Percentiles rank a stretch among this genome's conserved stretches.
These are phyloP conservation scores for Pleurotus ostreatus DNA, from an alignment of 768 basidiomycete genomes.

Conservation along the genomic window DNA sequence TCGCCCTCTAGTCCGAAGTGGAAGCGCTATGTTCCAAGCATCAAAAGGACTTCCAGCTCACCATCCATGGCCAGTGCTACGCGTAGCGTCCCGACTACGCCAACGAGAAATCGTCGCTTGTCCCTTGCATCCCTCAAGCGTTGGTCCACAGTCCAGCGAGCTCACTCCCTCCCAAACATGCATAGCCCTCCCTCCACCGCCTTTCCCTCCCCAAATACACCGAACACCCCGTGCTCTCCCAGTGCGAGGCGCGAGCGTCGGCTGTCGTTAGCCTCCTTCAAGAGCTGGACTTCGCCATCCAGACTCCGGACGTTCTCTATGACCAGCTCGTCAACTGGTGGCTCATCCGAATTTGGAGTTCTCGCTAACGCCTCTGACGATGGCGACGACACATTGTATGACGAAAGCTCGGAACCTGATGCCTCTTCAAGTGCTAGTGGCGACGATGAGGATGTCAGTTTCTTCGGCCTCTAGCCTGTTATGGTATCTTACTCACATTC, in stretches of 20 bases:
- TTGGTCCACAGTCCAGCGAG: background rate
- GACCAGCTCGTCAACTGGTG: background rate
- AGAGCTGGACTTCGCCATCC: background rate
- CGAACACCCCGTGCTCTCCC: background rate
- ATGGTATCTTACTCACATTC: background rate
- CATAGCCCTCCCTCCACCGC: background rate
- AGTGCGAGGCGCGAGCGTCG: background rate
- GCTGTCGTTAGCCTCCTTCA: background rate
- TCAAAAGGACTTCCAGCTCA: background rate
- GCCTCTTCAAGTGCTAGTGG: background rate
- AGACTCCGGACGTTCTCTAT: background rate
- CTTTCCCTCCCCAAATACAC: background rate
- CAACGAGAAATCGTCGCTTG: background rate
- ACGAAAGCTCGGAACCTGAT: background rate
- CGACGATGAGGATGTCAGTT: background rate
- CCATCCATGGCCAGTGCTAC: background rate
- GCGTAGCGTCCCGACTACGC: background rate
- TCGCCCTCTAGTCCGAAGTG: background rate
- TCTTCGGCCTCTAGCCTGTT: background rate
- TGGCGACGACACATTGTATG: background rate
- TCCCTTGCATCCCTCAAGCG: background rate
- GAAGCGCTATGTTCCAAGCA: background rate
- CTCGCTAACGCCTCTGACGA: background rate
- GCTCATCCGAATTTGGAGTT: background rate
- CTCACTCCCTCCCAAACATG: background rate